phyloP scores from a whole-genome alignment of 1,284 basidiomycete species.

The Malassezia cuniculi region DNA sequence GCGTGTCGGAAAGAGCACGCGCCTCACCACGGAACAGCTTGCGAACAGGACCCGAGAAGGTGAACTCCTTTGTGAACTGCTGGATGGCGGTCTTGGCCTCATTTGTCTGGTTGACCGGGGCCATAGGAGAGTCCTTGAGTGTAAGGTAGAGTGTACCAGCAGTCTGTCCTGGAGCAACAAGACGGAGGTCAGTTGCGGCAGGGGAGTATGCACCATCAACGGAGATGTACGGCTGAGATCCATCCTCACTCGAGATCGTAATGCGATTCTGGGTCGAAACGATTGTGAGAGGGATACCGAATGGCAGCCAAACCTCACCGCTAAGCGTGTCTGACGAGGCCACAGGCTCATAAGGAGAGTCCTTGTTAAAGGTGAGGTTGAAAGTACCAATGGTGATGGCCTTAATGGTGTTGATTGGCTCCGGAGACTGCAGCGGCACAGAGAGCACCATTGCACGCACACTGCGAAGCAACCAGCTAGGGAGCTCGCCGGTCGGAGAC shows the following conservation, averaged over 20 bases:
- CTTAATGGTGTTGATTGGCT: conserved; percentile 57
- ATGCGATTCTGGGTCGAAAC: conserved; percentile 54
- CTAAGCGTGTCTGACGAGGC: conserved; percentile 54
- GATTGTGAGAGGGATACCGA: conserved; percentile 61
- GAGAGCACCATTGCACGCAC: conserved; percentile 55
- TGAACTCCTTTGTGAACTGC: conserved; percentile 43
- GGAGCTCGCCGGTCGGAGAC: conserved; percentile 43
- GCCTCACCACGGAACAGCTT: conserved; percentile 58
- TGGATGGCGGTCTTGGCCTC: conserved; percentile 39
- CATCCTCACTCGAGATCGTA: conserved; percentile 54
- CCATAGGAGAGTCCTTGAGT: conserved; percentile 53
- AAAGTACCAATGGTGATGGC: conserved; percentile 57
- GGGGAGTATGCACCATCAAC: conserved; percentile 19
- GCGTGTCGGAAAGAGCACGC: conserved; percentile 56
- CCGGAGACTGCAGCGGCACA: conserved; percentile 53
- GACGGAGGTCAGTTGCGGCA: conserved; percentile 18
- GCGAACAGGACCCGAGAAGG: conserved; percentile 49
- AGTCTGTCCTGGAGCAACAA: conserved; percentile 51
- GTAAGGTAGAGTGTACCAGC: conserved; percentile 58
- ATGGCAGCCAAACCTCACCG: conserved; percentile 58
- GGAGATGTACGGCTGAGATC: conserved; percentile 51
- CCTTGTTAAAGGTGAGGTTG: conserved; percentile 53
- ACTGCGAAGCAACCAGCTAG: conserved; percentile 60
- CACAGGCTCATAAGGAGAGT: conserved; percentile 54
- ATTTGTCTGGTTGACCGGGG: conserved; percentile 51